These are phyloP conservation scores for Solanum chaucha DNA, from an alignment of 257 asterid species.

Conservation along the genomic window DNA sequence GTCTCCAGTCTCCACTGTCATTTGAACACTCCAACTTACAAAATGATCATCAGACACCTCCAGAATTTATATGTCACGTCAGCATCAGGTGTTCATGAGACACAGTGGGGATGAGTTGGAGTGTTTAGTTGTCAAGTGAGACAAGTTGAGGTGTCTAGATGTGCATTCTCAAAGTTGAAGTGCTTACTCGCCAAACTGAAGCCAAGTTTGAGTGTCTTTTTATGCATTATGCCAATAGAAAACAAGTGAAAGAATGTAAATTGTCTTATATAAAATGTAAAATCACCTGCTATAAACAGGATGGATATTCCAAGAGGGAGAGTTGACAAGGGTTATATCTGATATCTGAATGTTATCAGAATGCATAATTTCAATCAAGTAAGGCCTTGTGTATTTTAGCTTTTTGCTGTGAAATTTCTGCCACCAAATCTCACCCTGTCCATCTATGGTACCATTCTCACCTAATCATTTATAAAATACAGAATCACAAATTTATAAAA, in stretches of 20 bases:
- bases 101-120: too few species aligned
- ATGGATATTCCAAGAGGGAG: constrained; percentile 68
- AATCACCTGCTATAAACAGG: constrained; percentile 71
- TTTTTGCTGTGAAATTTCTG: constrained; percentile 57
- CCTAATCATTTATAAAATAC: constrained; percentile 22
- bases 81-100: too few species aligned
- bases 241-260: not conserved
- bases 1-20: too few species aligned
- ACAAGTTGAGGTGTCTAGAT: too few species aligned
- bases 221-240: not conserved
- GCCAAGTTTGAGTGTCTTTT: too few species aligned
- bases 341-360: constrained; percentile 44
- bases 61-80: too few species aligned
- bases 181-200: too few species aligned
- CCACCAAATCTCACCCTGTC: constrained; percentile 75
- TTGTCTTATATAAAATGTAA: not conserved
- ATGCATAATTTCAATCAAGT: constrained; percentile 41
- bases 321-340: constrained; percentile 38
- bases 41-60: too few species aligned
- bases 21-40: too few species aligned
- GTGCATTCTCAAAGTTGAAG: too few species aligned
- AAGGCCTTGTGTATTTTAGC: constrained; percentile 48
- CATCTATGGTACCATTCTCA: constrained; percentile 73
- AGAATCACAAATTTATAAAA: not conserved
- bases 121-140: too few species aligned